Conservation (phyloP, 2,329 filamentous ascomycete species). For the Cercospora beticola region DNA sequence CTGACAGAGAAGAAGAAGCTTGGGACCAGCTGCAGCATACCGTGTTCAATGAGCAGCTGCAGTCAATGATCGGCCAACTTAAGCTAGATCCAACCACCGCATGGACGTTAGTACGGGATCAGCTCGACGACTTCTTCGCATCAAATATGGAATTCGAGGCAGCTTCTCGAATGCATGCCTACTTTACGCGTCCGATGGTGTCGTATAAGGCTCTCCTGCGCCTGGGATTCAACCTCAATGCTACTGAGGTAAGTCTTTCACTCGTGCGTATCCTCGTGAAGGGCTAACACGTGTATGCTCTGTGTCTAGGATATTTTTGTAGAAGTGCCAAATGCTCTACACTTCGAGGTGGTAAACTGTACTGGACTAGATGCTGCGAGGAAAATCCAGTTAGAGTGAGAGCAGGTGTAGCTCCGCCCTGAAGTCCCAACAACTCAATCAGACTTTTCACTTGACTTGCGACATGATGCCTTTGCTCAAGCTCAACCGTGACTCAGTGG, state of each 20-base stretch:
- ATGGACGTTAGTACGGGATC: neutral
- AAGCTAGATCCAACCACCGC: neutral
- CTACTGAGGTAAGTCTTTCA: neutral
- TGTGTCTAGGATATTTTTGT: neutral
- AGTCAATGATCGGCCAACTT: neutral
- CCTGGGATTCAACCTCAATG: neutral
- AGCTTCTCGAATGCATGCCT: neutral
- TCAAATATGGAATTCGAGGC: neutral
- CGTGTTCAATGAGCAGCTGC: constrained; percentile 11
- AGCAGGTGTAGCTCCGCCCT: too few relatives aligned
- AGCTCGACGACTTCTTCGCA: neutral
- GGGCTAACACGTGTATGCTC: neutral
- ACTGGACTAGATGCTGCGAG: too few relatives aligned
- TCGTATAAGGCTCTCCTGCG: neutral
- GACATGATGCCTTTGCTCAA: too few relatives aligned
- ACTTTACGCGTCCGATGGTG: neutral
- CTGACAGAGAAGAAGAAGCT: constrained; percentile 11
- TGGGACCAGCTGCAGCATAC: constrained; percentile 15
- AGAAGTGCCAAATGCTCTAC: neutral
- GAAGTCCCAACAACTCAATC: too few relatives aligned
- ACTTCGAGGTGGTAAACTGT: neutral
- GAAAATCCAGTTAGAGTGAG: too few relatives aligned
- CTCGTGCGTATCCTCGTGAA: neutral
- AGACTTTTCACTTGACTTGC: too few relatives aligned
- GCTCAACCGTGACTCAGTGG: too few relatives aligned